Base-by-base conservation (phyloP, 2,329 filamentous ascomycete species). In the Xylariaceae sp. region DNA sequence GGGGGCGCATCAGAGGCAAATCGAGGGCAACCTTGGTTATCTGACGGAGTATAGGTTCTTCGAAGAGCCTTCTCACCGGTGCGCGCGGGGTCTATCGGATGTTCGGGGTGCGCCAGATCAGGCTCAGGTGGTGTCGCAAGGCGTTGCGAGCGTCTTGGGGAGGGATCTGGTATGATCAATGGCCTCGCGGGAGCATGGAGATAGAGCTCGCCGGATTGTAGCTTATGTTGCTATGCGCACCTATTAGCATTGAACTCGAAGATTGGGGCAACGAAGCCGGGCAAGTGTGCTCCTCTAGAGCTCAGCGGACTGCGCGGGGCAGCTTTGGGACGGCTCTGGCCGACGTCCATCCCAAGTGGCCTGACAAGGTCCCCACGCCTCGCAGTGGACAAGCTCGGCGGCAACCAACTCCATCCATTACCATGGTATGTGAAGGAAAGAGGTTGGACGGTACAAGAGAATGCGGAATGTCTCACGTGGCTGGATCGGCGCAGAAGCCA, bases 101-200 rank as follows among this genome's bases (percentile, higher is more conserved):
- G 33, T 19, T 45, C 36, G 21, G 19, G 32, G 21, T 29, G 42
- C 38, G 24, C 41, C 35, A 22, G 10, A 14, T 38, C 37, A 39
- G 51, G 36, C 37, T 38, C 45, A 36, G 34, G 31, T 38, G 35
- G 31, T 15, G 29, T 43, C 30, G 42, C 33, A 22, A 46, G 31
- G 32, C 42, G 43, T 46, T 42, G 49, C 37, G 56, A 60, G 54
- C 60, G 59, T 50, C 55, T 57, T 42, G 60, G 61, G 22, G 50
- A 55, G 19, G 48, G 43, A 30, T 57, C 41, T 29, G 55, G 55
- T 35, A 52, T 32, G 15, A 49, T 49, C 24, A 59, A 42, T 13
- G 55, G 53, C 27, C 41, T 50, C n/a, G 39, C n/a, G n/a, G n/a
- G n/a, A n/a, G n/a, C n/a, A n/a, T n/a, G n/a, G n/a, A n/a, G n/a